Evolutionary conservation across 2,329 filamentous ascomycete genomes (phyloP).

Genomic region (Trichoderma sp.): DNA sequence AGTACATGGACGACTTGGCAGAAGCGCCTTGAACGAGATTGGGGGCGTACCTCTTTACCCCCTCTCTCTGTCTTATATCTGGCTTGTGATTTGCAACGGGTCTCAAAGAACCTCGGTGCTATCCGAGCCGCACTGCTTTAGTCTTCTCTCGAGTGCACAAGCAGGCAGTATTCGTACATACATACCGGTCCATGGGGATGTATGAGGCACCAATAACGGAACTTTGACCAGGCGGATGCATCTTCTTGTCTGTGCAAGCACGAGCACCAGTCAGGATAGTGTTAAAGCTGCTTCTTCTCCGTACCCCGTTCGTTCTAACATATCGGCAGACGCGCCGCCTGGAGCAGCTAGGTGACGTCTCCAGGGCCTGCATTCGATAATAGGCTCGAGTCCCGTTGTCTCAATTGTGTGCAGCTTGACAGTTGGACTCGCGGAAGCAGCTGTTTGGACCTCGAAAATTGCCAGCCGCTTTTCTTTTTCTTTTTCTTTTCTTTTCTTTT

Average conservation of each 20-base stretch:
- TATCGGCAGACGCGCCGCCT: conserved; percentile 16
- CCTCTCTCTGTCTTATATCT: not conserved
- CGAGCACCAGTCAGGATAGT: too few relatives aligned
- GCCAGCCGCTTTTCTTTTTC: not conserved
- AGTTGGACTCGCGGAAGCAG: not conserved
- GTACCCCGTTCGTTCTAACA: not conserved
- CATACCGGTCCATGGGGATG: too few relatives aligned
- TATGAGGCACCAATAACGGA: not conserved
- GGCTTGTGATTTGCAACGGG: conserved; percentile 1
- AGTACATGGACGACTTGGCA: not conserved
- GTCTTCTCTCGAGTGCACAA: not conserved
- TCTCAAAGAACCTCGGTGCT: conserved; percentile 11
- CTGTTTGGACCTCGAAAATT: conserved; percentile 3
- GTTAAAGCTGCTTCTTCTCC: not conserved
- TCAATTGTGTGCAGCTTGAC: conserved; percentile 3
- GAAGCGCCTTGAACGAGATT: not conserved
- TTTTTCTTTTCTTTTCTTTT: too few relatives aligned
- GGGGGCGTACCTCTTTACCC: not conserved
- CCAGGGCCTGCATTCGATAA: conserved; percentile 12
- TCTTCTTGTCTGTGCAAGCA: not conserved
- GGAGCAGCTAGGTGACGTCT: conserved; percentile 1
- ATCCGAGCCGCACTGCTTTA: conserved; percentile 2
- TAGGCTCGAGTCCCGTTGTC: not conserved
- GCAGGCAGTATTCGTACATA: not conserved
- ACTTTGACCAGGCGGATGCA: not conserved